phyloP scores from a whole-genome alignment of 495 filamentous ascomycete genomes.

The Penicillium samsonianum region DNA sequence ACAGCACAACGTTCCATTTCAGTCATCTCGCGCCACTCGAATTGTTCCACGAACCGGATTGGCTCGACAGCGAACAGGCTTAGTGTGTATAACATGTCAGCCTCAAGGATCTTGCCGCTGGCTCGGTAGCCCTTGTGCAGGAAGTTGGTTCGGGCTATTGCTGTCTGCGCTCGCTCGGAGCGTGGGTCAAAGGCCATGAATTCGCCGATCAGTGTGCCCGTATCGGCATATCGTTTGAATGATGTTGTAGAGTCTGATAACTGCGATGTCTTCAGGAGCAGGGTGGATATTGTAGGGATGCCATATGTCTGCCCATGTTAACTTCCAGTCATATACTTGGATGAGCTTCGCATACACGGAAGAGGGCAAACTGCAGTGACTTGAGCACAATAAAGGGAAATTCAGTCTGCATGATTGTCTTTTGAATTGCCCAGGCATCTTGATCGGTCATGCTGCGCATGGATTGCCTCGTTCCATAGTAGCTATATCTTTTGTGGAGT shows the following conservation, averaged over 20 bases:
- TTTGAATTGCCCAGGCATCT: conserved; percentile 58
- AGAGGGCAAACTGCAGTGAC: conserved; percentile 62
- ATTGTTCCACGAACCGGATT: conserved; percentile 51
- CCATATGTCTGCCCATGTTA: conserved; percentile 57
- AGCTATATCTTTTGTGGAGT: conserved; percentile 47
- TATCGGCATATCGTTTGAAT: conserved; percentile 66
- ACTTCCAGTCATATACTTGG: not conserved
- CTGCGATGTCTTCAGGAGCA: conserved; percentile 59
- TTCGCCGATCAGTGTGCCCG: conserved; percentile 57
- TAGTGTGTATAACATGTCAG: conserved; percentile 67
- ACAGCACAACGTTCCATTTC: conserved; percentile 62
- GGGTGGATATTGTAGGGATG: conserved; percentile 61
- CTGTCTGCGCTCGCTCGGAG: conserved; percentile 51
- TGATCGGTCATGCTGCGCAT: conserved; percentile 58
- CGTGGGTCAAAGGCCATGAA: conserved; percentile 50
- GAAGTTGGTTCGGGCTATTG: conserved; percentile 66
- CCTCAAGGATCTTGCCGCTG: conserved; percentile 59
- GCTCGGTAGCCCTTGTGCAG: conserved; percentile 59
- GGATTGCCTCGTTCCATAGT: conserved; percentile 45
- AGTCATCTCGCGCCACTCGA: conserved; percentile 65
- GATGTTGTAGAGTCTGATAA: conserved; percentile 52
- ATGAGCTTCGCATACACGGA: conserved; percentile 44
- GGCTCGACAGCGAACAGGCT: conserved; percentile 62
- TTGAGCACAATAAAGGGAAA: conserved; percentile 57
- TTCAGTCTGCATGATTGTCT: conserved; percentile 49